Base-by-base conservation (phyloP, 129 eudicot species). In the Lactuca saligna region DNA sequence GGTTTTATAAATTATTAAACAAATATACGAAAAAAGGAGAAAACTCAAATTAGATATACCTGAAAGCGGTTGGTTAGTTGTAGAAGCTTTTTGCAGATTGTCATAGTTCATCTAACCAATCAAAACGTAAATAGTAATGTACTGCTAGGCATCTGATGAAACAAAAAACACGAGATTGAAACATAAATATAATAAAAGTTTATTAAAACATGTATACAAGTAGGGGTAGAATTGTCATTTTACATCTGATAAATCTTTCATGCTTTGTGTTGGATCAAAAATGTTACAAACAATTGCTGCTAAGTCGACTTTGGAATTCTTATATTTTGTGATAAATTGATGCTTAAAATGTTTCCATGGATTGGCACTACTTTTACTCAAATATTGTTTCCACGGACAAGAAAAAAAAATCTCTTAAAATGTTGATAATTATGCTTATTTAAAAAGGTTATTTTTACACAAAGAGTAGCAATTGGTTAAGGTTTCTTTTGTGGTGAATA, bases 241-340 rank as follows among this genome's bases (percentile, higher is more conserved):
- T 80, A 93, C 99, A 87, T 93, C 99, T 41, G 90, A 97, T 59
- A 93, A 56, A 81, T 93, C 99, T 82, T 93, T 93, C 95, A 93
- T 79, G 79, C 88, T 83, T 65, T 87, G 97, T 14, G 83, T 80
- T 13, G 99, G 99, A 81, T 93, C 99, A 63, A 93, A 93, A 46
- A 93, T 82, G 69, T 77, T 82, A 83, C 83, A 85, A 54, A 93
- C 95, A 73, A 86, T 89, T 33, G 83, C 82, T 61, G 82, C 92
- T 72, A 91, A 83, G 79, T 91, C 83, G 56, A 87, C 89, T 57
- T 56, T 54, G n/a, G 78, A 66, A 64, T 72, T 66, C 74, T 85
- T 83, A 39, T 91, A 83, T 66, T 85, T 87, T 8, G 66, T 75
- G 61, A 91, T 73, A 72, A 91, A 91, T 34, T 95, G 89, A 74